phyloP scores from a whole-genome alignment of 1,139 yeast species.

The Taphrina deformans region DNA sequence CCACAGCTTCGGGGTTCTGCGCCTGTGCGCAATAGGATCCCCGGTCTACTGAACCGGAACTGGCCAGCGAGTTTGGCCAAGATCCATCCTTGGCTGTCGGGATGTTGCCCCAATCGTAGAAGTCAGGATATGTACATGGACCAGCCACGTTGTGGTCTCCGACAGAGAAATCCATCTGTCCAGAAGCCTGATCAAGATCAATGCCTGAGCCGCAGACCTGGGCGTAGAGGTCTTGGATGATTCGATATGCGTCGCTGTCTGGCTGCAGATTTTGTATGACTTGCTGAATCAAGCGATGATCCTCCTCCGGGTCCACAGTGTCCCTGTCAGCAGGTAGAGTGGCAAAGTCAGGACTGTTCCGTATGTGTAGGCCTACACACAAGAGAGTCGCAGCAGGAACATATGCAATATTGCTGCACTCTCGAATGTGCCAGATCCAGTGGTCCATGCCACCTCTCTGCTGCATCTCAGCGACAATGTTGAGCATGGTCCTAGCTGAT shows the following conservation, averaged over 20 bases:
- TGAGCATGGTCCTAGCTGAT: not conserved
- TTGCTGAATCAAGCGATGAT: not conserved
- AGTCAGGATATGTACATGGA: not conserved
- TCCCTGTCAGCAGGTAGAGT: not conserved
- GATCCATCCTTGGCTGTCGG: not conserved
- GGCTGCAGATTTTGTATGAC: not conserved
- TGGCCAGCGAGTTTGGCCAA: not conserved
- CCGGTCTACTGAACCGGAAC: not conserved
- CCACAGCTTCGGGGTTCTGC: slow-evolving; percentile 2
- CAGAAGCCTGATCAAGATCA: not conserved
- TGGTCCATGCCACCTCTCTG: not conserved
- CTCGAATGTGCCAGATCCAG: slow-evolving; percentile 9
- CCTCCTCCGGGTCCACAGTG: not conserved
- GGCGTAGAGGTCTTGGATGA: not conserved
- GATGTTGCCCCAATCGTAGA: not conserved
- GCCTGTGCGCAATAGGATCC: not conserved
- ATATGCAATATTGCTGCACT: slow-evolving; percentile 2
- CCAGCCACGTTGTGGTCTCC: not conserved
- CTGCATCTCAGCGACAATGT: slow-evolving; percentile 5
- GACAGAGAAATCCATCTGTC: not conserved
- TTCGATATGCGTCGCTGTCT: not conserved
- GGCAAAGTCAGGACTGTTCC: not conserved
- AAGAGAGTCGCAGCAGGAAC: slow-evolving; percentile 8
- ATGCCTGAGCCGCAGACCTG: not conserved
- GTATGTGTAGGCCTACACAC: slow-evolving; percentile 5